Evolutionary conservation across 495 filamentous ascomycete species (phyloP), one percentile per base, ranked within the genome.

Genomic region (Jackrogersella multiformis): DNA sequence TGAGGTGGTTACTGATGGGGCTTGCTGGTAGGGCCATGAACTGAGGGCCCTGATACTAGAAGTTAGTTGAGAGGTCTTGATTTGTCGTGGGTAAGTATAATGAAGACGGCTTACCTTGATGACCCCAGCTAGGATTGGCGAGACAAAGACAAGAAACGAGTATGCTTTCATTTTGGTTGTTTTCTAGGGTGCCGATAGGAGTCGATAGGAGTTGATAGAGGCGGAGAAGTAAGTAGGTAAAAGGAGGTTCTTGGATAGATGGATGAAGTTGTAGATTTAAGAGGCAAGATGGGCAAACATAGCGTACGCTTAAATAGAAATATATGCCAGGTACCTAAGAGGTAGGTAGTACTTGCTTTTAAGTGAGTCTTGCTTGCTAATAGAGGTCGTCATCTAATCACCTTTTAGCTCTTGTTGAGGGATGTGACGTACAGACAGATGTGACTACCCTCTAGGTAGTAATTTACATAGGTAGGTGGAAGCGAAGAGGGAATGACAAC

Each of bases 161-260:
- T 10, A n/a, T 23, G 20, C 26, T 60, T 69, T 59, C 66, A 69
- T 69, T n/a, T 38, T 69, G 32, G 34, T 8, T 4, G 21, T 26
- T 12, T 46, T 26, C 23, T 1, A 38, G 9, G 49, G 30, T 21
- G 20, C 18, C 16, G n/a, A 36, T 49, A 49, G 26, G 45, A 30
- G 30, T n/a, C n/a, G n/a, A n/a, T n/a, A n/a, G 49, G 30, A 9
- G 20, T 34, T 8, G n/a, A 36, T 49, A 49, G 26, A 24, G 30
- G 30, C 6, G 21, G 42, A 46, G 5, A 26, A 2, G 5, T 16
- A n/a, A 1, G 26, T 30, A 32, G 26, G 24, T 10, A 2, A 9
- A 13, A 5, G 15, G 26, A 36, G 34, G 10, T 10, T 9, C 1
- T n/a, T 32, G 18, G 26, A 15, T 18, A 16, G 15, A 3, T 9